Percentiles rank a stretch among this genome's conserved stretches.
These are phyloP conservation scores for Phoenix dactylifera DNA, from an alignment of 176 grass and related monocot genomes.

Conservation along the genomic window DNA sequence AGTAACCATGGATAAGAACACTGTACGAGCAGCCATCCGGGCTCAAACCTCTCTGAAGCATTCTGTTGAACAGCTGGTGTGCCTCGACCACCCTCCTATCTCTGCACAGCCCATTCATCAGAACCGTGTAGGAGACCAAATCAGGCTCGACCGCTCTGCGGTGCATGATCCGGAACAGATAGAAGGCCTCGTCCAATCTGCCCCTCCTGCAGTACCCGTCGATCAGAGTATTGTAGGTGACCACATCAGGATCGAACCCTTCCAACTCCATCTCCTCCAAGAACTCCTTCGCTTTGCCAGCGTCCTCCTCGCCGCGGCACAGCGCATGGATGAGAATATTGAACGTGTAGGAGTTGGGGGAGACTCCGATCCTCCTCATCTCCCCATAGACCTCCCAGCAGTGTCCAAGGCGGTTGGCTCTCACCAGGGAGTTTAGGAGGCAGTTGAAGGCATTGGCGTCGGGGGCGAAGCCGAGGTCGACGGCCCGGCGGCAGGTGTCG, in stretches of 20 bases:
- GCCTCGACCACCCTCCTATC: slow-evolving; percentile 37
- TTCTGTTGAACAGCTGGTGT: slow-evolving; percentile 62
- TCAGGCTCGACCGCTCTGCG: slow-evolving; percentile 48
- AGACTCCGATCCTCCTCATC: slow-evolving; percentile 38
- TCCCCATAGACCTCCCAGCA: slow-evolving; percentile 47
- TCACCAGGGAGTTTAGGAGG: slow-evolving; percentile 46
- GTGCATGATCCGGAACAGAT: slow-evolving; percentile 61
- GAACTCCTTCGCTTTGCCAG: slow-evolving; percentile 48
- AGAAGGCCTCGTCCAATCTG: slow-evolving; percentile 49
- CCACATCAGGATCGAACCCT: slow-evolving; percentile 77
- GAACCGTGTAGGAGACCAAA: slow-evolving; percentile 67
- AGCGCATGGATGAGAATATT: slow-evolving; percentile 72
- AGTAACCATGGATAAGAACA: slow-evolving; percentile 62
- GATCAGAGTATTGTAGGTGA: slow-evolving; percentile 83
- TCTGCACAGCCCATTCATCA: slow-evolving; percentile 52
- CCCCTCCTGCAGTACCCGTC: slow-evolving; percentile 55
- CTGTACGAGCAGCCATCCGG: slow-evolving; percentile 56
- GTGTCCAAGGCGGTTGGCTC: slow-evolving; percentile 23
- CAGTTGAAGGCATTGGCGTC: slow-evolving; percentile 53
- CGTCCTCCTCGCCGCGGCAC: slow-evolving; percentile 50
- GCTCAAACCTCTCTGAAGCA: slow-evolving; percentile 37
- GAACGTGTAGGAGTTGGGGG: slow-evolving; percentile 57
- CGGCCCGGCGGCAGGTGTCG: slow-evolving; percentile 30
- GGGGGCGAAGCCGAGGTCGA: slow-evolving; percentile 33
- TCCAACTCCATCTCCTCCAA: slow-evolving; percentile 69